These are phyloP conservation scores for Sordariomycetes sp. DNA, from an alignment of 2,329 filamentous ascomycete genomes.

Conservation along the genomic window DNA sequence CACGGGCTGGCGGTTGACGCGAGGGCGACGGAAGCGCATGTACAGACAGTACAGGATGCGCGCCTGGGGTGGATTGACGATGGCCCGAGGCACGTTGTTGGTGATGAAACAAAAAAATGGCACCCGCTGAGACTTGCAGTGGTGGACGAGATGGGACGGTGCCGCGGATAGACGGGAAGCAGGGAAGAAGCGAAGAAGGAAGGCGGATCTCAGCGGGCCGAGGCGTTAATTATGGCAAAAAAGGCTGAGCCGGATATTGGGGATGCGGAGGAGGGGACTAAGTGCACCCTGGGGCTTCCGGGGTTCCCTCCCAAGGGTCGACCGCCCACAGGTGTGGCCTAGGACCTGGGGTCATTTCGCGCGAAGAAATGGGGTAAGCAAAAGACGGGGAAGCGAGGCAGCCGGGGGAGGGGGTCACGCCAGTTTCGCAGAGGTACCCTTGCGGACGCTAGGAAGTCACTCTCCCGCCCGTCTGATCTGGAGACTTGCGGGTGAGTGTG, in stretches of 20 bases:
- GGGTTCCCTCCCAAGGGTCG: background rate
- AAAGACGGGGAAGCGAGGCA: background rate
- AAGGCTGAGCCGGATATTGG: slow-evolving; percentile 1
- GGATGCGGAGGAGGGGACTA: background rate
- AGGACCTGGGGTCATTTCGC: background rate
- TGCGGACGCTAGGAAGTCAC: background rate
- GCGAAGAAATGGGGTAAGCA: background rate
- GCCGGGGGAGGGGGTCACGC: background rate
- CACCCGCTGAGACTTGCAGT: background rate
- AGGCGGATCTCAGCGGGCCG: background rate
- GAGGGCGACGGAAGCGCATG: background rate
- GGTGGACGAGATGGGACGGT: background rate
- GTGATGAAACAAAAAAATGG: slow-evolving; percentile 1
- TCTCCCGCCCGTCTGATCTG: background rate
- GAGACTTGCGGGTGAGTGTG: background rate
- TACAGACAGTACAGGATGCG: background rate
- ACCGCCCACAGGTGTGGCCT: background rate
- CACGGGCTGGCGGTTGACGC: background rate
- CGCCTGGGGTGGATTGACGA: background rate
- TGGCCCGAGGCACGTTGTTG: slow-evolving; percentile 2
- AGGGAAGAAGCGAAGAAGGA: background rate
- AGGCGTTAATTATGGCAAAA: slow-evolving; percentile 5
- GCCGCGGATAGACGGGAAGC: background rate
- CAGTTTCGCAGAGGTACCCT: background rate
- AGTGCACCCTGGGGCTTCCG: background rate